A percentile compares a stretch with the other conserved stretches of the same genome.
Conservation (phyloP, 208 protist species). For the Trypanosoma scelopori region DNA sequence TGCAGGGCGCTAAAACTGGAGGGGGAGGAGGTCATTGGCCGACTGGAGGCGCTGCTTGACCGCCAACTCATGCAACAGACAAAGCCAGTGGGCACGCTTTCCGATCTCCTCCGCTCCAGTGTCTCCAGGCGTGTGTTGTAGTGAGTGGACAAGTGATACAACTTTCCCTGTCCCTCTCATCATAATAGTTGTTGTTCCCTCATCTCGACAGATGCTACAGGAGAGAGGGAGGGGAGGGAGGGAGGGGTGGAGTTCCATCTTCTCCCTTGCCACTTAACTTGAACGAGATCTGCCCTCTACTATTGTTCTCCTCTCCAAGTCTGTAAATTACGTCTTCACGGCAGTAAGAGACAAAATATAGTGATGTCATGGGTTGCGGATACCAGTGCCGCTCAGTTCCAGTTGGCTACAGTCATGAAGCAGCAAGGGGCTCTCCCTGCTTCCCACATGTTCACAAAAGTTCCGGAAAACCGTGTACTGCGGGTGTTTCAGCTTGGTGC, state of each 20-base stretch:
- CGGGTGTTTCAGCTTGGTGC: slow-evolving; percentile 84
- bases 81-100: slow-evolving; percentile 22
- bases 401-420: slow-evolving; percentile 76
- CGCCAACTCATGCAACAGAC: slow-evolving; percentile 20
- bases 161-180: slow-evolving; percentile 5
- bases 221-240: too few relatives aligned
- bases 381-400: slow-evolving; percentile 57
- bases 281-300: neutral
- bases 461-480: slow-evolving; percentile 74
- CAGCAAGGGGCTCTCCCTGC: slow-evolving; percentile 68
- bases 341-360: neutral
- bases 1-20: slow-evolving; percentile 25
- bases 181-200: too few relatives aligned
- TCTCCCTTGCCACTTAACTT: neutral
- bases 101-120: slow-evolving; percentile 18
- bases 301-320: neutral
- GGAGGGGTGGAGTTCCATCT: too few relatives aligned
- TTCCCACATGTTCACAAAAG: slow-evolving; percentile 68
- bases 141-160: neutral
- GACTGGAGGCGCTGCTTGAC: slow-evolving; percentile 24
- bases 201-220: too few relatives aligned
- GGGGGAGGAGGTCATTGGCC: slow-evolving; percentile 20
- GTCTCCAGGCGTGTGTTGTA: slow-evolving; percentile 14
- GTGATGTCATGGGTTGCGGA: slow-evolving; percentile 75
- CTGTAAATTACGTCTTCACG: neutral